These are phyloP conservation scores for Blastobotrys chiropterorum DNA, from an alignment of 805 yeast genomes.

Conservation along the genomic window DNA sequence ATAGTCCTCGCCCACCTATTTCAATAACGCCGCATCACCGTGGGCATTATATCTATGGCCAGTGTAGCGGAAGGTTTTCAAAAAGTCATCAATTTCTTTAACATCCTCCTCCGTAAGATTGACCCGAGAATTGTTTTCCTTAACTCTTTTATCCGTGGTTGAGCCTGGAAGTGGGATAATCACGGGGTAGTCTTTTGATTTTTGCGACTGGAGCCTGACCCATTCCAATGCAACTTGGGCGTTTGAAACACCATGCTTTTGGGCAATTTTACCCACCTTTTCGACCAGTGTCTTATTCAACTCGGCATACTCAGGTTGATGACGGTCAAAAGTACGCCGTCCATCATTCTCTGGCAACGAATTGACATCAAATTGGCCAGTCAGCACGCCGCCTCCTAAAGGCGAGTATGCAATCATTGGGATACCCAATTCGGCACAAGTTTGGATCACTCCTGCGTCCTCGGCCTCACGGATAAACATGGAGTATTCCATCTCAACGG, in stretches of 20 bases:
- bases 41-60: constrained; percentile 48
- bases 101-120: constrained; percentile 54
- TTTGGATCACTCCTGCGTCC: constrained; percentile 55
- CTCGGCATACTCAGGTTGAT: constrained; percentile 48
- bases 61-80: constrained; percentile 38
- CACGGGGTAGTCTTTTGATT: constrained; percentile 36
- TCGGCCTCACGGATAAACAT: constrained; percentile 58
- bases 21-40: not conserved
- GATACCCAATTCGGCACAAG: constrained; percentile 50
- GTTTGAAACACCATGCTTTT: constrained; percentile 40
- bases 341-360: constrained; percentile 50
- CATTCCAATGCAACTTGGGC: constrained; percentile 72
- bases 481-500: constrained; percentile 77
- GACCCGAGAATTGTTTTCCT: constrained; percentile 46
- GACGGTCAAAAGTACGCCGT: constrained; percentile 45
- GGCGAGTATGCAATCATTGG: constrained; percentile 82
- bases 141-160: constrained; percentile 51
- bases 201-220: constrained; percentile 39
- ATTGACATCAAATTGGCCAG: constrained; percentile 49
- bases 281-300: constrained; percentile 48
- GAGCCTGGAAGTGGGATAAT: constrained; percentile 81
- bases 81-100: constrained; percentile 42
- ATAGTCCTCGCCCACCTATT: too few species aligned
- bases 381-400: constrained; percentile 68
- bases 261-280: constrained; percentile 45